These are phyloP conservation scores for Geotrichum australiense DNA, from an alignment of 1,139 yeast genomes.

Conservation along the genomic window DNA sequence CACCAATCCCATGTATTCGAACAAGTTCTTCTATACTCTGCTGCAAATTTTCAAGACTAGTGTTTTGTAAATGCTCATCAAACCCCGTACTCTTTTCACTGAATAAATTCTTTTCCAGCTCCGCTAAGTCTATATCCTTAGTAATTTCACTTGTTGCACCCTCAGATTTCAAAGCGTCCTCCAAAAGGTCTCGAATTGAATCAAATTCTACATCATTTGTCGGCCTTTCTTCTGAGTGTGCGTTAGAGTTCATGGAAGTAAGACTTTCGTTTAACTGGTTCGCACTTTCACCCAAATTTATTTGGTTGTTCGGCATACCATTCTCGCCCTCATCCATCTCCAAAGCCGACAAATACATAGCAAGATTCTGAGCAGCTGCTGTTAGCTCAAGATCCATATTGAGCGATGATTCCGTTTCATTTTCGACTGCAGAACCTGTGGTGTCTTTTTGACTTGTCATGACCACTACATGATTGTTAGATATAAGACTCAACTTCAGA, in stretches of 20 bases:
- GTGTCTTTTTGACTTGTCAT: not conserved
- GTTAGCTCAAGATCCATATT: slow-evolving; percentile 9
- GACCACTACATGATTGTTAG: no score
- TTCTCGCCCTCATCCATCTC: slow-evolving; percentile 5
- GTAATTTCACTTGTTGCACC: no score
- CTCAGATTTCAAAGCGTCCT: no score
- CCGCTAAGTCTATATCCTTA: no score
- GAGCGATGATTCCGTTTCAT: no score
- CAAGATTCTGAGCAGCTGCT: slow-evolving; percentile 12
- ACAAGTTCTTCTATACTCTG: slow-evolving; percentile 9
- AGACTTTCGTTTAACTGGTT: not conserved
- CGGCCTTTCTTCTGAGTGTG: not conserved
- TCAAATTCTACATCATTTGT: slow-evolving; percentile 5
- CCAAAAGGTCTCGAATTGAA: slow-evolving; percentile 11
- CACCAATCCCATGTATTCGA: slow-evolving; percentile 5
- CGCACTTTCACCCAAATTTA: no score
- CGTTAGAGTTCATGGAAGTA: not conserved
- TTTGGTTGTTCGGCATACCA: no score
- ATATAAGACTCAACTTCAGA: no score
- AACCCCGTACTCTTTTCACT: not conserved
- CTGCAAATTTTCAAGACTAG: slow-evolving; percentile 7
- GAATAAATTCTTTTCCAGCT: not conserved
- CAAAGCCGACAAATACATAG: slow-evolving; percentile 9
- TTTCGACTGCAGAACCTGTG: not conserved
- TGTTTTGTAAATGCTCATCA: not conserved